A percentile compares a stretch with the other conserved stretches of the same genome.
Evolutionary conservation across 345 rosid genomes (phyloP).

Genomic region (Syzygium oleosum): DNA sequence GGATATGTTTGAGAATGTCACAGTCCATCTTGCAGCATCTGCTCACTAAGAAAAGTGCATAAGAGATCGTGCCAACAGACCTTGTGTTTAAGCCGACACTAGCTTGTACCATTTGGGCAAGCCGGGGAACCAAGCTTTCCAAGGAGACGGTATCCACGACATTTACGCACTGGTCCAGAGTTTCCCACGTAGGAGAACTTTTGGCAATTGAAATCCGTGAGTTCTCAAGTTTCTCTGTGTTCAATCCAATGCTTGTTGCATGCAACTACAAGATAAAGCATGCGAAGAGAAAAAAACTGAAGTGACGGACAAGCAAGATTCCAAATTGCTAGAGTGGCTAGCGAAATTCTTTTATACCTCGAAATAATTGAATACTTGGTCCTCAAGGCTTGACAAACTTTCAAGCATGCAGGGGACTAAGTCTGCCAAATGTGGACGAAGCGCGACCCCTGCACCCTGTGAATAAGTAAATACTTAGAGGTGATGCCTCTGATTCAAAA

Average conservation of each 20-base stretch:
- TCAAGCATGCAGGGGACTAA: slow-evolving; percentile 94
- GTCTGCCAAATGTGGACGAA: no score
- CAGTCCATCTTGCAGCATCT: not conserved
- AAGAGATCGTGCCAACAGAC: slow-evolving; percentile 21
- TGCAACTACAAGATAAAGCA: slow-evolving; percentile 56
- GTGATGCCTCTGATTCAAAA: not conserved
- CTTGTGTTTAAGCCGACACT: slow-evolving; percentile 93
- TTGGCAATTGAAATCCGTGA: slow-evolving; percentile 78
- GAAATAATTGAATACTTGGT: slow-evolving; percentile 91
- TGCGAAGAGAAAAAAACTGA: not conserved
- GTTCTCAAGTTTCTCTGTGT: slow-evolving; percentile 81
- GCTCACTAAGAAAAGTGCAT: not conserved
- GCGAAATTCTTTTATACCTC: slow-evolving; percentile 42
- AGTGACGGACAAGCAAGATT: not conserved
- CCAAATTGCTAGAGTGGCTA: slow-evolving; percentile 3
- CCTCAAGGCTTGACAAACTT: slow-evolving; percentile 95
- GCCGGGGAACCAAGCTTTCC: slow-evolving; percentile 64
- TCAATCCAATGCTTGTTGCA: slow-evolving; percentile 83
- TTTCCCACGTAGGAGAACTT: slow-evolving; percentile 99
- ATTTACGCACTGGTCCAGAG: slow-evolving; percentile 79
- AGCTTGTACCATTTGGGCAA: slow-evolving; percentile 68
- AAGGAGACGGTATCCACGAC: slow-evolving; percentile 59
- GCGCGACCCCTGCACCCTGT: slow-evolving; percentile 90
- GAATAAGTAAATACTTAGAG: not conserved
- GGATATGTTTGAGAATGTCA: not conserved